phyloP scores from a whole-genome alignment of 2,329 filamentous ascomycete genomes.

The Calonectria naviculata region DNA sequence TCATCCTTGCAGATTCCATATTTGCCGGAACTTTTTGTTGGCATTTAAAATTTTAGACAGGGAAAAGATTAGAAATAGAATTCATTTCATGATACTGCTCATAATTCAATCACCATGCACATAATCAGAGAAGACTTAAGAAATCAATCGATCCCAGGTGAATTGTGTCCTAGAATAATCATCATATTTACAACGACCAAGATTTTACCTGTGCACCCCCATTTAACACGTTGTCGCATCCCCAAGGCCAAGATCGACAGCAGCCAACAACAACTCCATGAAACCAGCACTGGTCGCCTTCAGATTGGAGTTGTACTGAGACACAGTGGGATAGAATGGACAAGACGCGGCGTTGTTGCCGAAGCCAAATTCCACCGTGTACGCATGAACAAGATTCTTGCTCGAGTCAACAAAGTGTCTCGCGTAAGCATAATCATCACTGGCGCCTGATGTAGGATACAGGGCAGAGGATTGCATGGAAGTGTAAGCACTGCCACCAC shows the following conservation, averaged over 20 bases:
- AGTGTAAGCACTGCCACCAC: slow-evolving; percentile 46
- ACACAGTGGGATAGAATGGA: slow-evolving; percentile 54
- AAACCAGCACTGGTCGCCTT: slow-evolving; percentile 51
- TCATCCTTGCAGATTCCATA: no score
- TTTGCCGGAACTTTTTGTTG: no score
- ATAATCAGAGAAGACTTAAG: no score
- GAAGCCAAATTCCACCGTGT: slow-evolving; percentile 56
- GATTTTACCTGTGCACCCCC: neutral
- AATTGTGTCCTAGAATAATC: no score
- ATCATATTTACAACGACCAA: no score
- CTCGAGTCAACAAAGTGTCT: slow-evolving; percentile 21
- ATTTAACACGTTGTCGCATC: slow-evolving; percentile 3
- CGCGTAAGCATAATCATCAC: slow-evolving; percentile 53
- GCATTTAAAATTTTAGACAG: no score
- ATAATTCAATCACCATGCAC: no score
- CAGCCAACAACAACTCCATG: slow-evolving; percentile 53
- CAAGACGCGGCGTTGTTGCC: slow-evolving; percentile 30
- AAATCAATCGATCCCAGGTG: no score
- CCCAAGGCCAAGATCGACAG: slow-evolving; percentile 27
- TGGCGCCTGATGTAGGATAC: slow-evolving; percentile 55
- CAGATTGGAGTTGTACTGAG: slow-evolving; percentile 53
- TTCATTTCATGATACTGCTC: no score
- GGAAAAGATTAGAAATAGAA: no score
- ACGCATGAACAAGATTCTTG: slow-evolving; percentile 30
- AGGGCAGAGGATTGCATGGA: slow-evolving; percentile 51